These are phyloP conservation scores for Syncephalis plumigaleata DNA, from an alignment of 371 early-diverging fungal genomes.

Conservation along the genomic window DNA sequence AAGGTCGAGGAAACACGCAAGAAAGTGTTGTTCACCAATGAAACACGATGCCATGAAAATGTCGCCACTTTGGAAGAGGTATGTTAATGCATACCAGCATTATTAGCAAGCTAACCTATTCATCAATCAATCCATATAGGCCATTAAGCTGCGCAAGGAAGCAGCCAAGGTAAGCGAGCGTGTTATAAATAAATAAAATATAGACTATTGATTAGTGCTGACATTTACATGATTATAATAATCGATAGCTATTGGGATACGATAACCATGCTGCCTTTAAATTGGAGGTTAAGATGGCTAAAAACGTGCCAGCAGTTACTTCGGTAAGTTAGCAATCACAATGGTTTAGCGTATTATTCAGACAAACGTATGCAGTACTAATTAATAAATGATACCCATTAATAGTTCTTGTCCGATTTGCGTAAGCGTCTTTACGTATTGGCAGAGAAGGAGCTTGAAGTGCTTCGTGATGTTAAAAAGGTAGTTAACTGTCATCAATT, in stretches of 20 bases:
- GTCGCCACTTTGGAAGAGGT: conserved; percentile 29
- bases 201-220: too few relatives aligned
- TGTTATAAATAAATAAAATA: too few relatives aligned
- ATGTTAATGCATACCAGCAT: too few relatives aligned
- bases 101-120: not conserved
- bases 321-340: too few relatives aligned
- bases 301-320: conserved; percentile 40
- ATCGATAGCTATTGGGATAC: conserved; percentile 41
- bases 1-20: conserved; percentile 39
- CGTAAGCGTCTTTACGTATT: conserved; percentile 27
- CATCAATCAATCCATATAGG: not conserved
- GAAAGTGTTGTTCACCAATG: conserved; percentile 24
- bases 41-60: conserved; percentile 39
- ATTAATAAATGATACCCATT: too few relatives aligned
- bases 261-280: conserved; percentile 50
- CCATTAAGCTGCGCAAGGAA: conserved; percentile 12
- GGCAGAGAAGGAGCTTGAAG: conserved; percentile 36
- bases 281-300: conserved; percentile 76
- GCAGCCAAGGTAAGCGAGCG: conserved; percentile 26
- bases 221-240: too few relatives aligned
- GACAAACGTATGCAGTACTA: too few relatives aligned
- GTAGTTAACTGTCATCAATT: too few relatives aligned
- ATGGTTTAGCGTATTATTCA: too few relatives aligned
- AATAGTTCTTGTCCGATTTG: conserved; percentile 52
- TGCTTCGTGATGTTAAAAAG: conserved; percentile 33